Base-by-base conservation (phyloP, 1,284 basidiomycete species). In the Sanghuangporus sanghuang region DNA sequence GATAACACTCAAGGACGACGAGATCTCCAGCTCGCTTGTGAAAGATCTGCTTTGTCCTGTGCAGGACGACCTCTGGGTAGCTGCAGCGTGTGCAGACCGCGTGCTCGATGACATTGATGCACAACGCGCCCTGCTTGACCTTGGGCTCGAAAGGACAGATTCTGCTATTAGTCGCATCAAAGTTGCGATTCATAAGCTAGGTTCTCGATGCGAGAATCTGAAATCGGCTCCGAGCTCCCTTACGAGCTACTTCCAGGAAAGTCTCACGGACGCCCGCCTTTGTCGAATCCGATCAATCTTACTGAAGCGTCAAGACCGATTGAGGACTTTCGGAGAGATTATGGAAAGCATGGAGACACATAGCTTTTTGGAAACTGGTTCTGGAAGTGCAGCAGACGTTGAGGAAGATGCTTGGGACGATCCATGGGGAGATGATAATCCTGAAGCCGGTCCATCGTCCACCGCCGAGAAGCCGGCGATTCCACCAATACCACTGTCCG, bases 51-150 rank as follows among this genome's bases (percentile, higher is more conserved):
- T 93, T n/a, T 74, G 73, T 6, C 70, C 75, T 23, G 73, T 88
- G 40, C 72, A 78, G 46, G 84, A 92, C 69, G 86, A 92, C 71
- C 75, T 89, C 9, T 92, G 89, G 90, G 86, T 86, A 18, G 81
- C 80, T 53, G 84, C 87, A 38, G 90, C 90, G 7, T 89, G 85
- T 68, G 75, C 78, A 14, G 90, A 93, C 76, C 80, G 88, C 64
- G 73, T 90, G 46, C 75, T 90, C 14, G 79, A 89, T 65, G 78
- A 85, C 71, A 75, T 79, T 27, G 73, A 74, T 63, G 72, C 84
- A 14, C 85, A 92, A 69, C 79, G 78, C 65, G 76, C 76, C 9
- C 73, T 93, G 32, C 77, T 92, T 23, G 77, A 84, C 49, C 74
- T 86, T 42, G 91, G 88, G 16, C 74, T 92, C 42, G 70, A 80